Evolutionary conservation across 2,329 filamentous ascomycete species (phyloP), one percentile per base, ranked within the genome.

Genomic region (Colletotrichum gigasporum): DNA sequence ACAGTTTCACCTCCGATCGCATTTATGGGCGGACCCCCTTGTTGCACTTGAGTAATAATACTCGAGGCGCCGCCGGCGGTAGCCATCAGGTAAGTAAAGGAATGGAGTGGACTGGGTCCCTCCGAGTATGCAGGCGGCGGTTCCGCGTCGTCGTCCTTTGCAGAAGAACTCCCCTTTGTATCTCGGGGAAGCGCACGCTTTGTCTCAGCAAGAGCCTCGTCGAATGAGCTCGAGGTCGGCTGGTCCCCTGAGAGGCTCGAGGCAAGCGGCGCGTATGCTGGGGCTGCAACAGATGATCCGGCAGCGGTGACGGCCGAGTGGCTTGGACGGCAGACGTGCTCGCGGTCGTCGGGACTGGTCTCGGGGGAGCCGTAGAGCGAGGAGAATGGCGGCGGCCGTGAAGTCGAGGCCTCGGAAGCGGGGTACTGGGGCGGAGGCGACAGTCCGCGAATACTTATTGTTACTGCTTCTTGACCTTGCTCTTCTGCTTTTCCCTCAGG

Each of bases 41-140:
- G 96, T 77, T 97, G 94, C 72, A 99, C 96, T 83, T 99, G 96
- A 80, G 96, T 99, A 82, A 99, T 97, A 76, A 99, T 97, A 87
- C 96, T 98, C 83, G 94, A 91, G 72, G 94, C 92, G 82, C 94
- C 95, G 85, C 95, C 95, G 81, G 95, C 94, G 78, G 94, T 92
- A 81, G 96, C 94, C 96, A 99, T 99, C 77, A 97, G 88, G 87
- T 96, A 99, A 72, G 91, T 90, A 75, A 99, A 99, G 62, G 93
- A 93, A 66, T 91, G 87, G 77, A 99, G 89, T 67, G 96, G 96
- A 82, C 93, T 97, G 66, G 90, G 91, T 72, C 95, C 94, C 87
- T 98, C 95, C 70, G 92, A 94, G 79, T 99, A 99, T 61, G 96
- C 95, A 63, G 96, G 96, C 66, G 96, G 96, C 63, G 95, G 95